Base-by-base conservation (phyloP, 805 yeast genomes). In the Sugiyamaella marilandica region DNA sequence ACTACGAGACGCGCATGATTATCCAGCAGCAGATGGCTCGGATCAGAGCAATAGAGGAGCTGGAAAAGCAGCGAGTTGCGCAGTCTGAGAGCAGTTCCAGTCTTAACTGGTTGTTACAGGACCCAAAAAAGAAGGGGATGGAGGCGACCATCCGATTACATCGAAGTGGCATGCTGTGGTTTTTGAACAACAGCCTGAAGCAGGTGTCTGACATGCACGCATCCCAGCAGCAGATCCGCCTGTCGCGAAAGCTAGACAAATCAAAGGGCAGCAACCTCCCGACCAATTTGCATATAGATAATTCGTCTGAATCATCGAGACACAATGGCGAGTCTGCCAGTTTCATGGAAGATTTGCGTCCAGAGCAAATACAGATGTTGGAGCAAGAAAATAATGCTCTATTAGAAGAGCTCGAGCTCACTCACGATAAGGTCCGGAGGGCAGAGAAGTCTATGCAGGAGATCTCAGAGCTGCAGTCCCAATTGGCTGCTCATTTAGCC, bases 381-480 rank as follows among this genome's bases (percentile, higher is more conserved):
- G 67, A 65, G 45, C 55, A 50, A 5, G 76, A 72, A 51, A 71
- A 70, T 50, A 60, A 58, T 35, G 70, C 62, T 10, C 61, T 72
- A 18, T 61, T 72, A 7, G 67, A 68, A 10, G 72, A 69, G 44
- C 65, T 72, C 37, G 66, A 65, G 47, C 61, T 63, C 14, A 63
- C 69, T 9, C 63, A 70, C 16, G 67, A 64, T 41, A 67, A 70
- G 53, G 74, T 73, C 2, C 61, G 64, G 41, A 61, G 60, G 36
- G 75, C 74, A 2, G 76, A 72, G 56, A 63, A 62, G 58, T 68
- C 74, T 26, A 62, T 72, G 59, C 60, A 62, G 18, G 96, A 88
- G 62, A 84, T 91, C 41, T 78, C 90, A 0, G 79, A 83, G 51
- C 67, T 91, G 56, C 92, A 90, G 62, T 74, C 83, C 21, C 94